Base-by-base conservation (phyloP, 768 basidiomycete genomes). In the Coprinellus micaceus region DNA sequence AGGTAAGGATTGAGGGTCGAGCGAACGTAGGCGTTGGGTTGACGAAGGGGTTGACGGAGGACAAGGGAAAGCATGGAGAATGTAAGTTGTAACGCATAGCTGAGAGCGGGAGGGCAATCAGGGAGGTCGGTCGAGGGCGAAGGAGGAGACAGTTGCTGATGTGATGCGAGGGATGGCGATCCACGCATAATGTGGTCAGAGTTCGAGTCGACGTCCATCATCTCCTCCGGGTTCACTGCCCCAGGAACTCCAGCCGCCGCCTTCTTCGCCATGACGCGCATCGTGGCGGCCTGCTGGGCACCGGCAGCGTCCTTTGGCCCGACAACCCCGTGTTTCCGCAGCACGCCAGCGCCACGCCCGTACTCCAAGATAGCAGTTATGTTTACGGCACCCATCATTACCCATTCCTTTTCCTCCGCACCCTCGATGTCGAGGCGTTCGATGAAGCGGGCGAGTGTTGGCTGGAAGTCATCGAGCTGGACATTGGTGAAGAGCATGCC, bases 401-500 rank as follows among this genome's bases (percentile, higher is more conserved):
- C 87, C 97, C 97, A 99, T 55, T 96, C 92, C 26, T 86, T 84
- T 66, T 86, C 88, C 61, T 89, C 83, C 0, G 84, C 86, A 10
- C 82, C 84, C 58, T 95, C 91, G 56, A 94, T 87, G 52, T 85
- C 80, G 2, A 96, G 80, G 39, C 91, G 86, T 69, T 96, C 94
- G 36, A 94, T 79, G 67, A 95, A 90, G 19, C 93, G 87, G 1
- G 87, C 88, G 24, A 94, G 81, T 0, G 87, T 87, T 12, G 85
- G 78, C 41, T 82, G 73, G 66, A 98, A 98, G 67, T 94, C 90
- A 68, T 99, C 97, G 25, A 99, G 83, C 60, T 94, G 82, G 60
- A 97, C 93, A 60, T 90, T 88, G 13, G 97, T 98, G 73, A 98
- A 98, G 1, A 99, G 79, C 94, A 98, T 95, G 25, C 97, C 95